A percentile compares a stretch with the other conserved stretches of the same genome.
Conservation (phyloP, 2,329 filamentous ascomycete species). For the Talaromyces funiculosus region DNA sequence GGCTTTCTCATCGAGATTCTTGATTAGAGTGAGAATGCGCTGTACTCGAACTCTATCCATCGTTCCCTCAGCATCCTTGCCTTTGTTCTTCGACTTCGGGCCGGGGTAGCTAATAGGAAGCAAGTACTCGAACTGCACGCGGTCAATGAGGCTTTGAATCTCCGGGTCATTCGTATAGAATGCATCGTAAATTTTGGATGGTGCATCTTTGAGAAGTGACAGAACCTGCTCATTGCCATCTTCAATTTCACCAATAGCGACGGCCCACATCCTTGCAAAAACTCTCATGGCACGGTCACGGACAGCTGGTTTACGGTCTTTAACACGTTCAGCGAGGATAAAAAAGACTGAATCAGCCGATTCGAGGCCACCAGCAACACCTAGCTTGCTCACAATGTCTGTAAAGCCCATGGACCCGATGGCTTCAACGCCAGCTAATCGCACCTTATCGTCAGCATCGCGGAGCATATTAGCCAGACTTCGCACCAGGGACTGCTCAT, state of each 20-base stretch:
- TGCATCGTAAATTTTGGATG: slow-evolving; percentile 76
- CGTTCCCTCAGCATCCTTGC: slow-evolving; percentile 35
- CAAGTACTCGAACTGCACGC: slow-evolving; percentile 78
- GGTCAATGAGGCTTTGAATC: slow-evolving; percentile 76
- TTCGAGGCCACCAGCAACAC: slow-evolving; percentile 65
- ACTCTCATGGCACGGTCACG: slow-evolving; percentile 82
- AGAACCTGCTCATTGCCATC: slow-evolving; percentile 72
- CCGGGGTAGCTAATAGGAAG: slow-evolving; percentile 85
- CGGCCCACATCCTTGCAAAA: slow-evolving; percentile 86
- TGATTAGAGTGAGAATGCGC: slow-evolving; percentile 74
- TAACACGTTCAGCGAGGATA: slow-evolving; percentile 78
- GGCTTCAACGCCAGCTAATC: slow-evolving; percentile 79
- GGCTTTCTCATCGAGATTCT: slow-evolving; percentile 68
- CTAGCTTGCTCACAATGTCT: slow-evolving; percentile 76
- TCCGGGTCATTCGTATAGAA: slow-evolving; percentile 87
- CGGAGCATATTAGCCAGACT: slow-evolving; percentile 73
- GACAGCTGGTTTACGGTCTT: slow-evolving; percentile 75
- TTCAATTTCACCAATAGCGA: slow-evolving; percentile 79
- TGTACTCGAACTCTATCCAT: slow-evolving; percentile 67
- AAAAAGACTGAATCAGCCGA: slow-evolving; percentile 72
- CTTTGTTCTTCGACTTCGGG: slow-evolving; percentile 50
- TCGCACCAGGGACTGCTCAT: slow-evolving; percentile 69
- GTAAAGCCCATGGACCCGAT: slow-evolving; percentile 75
- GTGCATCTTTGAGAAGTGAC: slow-evolving; percentile 71
- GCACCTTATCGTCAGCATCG: slow-evolving; percentile 86